Base-by-base conservation (phyloP, 306 rosid species). In the Casuarina glauca region DNA sequence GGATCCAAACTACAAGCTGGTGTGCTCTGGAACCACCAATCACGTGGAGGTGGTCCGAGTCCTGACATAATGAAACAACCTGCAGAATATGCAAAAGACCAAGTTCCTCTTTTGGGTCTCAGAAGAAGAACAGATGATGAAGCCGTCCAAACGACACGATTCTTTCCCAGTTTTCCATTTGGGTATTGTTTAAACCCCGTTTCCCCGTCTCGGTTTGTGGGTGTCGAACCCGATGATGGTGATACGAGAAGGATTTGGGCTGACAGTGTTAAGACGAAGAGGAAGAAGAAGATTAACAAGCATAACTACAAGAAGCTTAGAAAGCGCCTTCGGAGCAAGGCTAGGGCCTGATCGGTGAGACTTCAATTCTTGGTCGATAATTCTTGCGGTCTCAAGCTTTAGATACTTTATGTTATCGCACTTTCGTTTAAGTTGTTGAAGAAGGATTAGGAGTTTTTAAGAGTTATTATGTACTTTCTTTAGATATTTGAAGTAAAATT, bases 1-100 rank as follows among this genome's bases (percentile, higher is more conserved):
- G 6, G 88, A 92, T 70, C 97, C 98, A 0, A 76, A 73, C 17
- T 94, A 94, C 88, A 69, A 58, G 62, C 82, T 79, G 20, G 89
- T 94, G 0, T 92, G 98, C 86, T 44, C 95, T 45, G 90, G 90
- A 73, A 64, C 78, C 50, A 89, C 95, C 17, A 88, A 94, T 77
- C 97, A 94, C 19, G 91, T 85, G 1, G 97, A 94, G 72, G 93
- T 88, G 11, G 92, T 94, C 11, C 89, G 97, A 86, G 72, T 55
- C 69, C 19, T 41, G 69, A 35, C 36, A 58, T 73, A 36, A 60
- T 67, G 62, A 49, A 69, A 60, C 50, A 73, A 9, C 71, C 35
- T 41, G 71, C 8, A 12, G 77, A 38, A 1, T 64, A 55, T 19
- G 5, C 76, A 6, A 72, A 61, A 9, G 45, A 43, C 74, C 54